Percentiles rank a stretch among this genome's conserved stretches.
Conservation (phyloP, 805 yeast species). For the Teunomyces barrocoloradensis region DNA sequence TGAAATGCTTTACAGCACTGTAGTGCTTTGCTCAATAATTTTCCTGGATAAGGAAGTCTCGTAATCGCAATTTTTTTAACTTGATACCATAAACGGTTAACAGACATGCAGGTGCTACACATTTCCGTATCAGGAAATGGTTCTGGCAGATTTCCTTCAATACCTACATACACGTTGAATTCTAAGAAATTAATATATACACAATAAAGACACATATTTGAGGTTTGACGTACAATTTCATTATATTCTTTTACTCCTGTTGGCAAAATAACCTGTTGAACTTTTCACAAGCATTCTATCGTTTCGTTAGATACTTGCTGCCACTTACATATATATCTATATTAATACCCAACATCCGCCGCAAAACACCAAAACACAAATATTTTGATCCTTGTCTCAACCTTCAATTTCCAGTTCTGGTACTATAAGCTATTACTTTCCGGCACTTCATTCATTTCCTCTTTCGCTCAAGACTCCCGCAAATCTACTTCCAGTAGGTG, state of each 20-base stretch:
- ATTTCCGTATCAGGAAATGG: conserved; percentile 2
- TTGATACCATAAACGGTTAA: background rate
- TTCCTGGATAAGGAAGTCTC: background rate
- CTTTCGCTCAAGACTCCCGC: background rate
- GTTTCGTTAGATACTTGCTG: conserved; percentile 1
- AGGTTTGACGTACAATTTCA: background rate
- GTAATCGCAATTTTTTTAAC: background rate
- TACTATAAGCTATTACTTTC: background rate
- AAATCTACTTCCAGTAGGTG: too few species aligned
- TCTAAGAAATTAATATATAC: conserved; percentile 1
- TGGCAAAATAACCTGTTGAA: background rate
- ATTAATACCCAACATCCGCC: background rate
- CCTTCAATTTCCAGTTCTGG: background rate
- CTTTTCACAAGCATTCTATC: background rate
- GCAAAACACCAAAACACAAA: background rate
- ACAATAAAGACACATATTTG: background rate
- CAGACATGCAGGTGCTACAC: conserved; percentile 2
- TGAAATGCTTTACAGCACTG: background rate
- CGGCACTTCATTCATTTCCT: background rate
- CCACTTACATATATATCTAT: background rate
- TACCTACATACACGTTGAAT: background rate
- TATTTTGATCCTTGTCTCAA: background rate
- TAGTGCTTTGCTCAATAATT: background rate
- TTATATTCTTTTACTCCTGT: background rate
- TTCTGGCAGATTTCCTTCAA: background rate